A percentile compares a stretch with the other conserved stretches of the same genome.
Evolutionary conservation across 495 filamentous ascomycete genomes (phyloP).

Genomic region (Penicillium odoratum): DNA sequence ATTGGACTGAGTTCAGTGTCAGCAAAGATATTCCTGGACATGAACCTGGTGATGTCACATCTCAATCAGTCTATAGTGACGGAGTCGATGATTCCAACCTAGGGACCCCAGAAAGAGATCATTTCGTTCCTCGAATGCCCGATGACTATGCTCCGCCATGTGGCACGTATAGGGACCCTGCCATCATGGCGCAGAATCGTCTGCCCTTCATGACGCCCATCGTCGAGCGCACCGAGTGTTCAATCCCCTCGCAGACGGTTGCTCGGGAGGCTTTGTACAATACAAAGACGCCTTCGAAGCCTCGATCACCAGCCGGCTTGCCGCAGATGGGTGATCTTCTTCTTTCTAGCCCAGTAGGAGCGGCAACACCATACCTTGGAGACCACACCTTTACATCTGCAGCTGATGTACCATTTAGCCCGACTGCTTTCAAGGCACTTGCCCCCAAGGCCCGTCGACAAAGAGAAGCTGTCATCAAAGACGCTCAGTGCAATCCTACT

Average conservation of each 20-base stretch:
- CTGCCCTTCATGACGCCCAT: slow-evolving; percentile 99
- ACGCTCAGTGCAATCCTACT: slow-evolving; percentile 83
- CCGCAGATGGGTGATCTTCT: slow-evolving; percentile 36
- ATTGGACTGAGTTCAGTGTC: slow-evolving; percentile 84
- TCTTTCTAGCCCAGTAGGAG: slow-evolving; percentile 32
- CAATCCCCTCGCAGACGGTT: slow-evolving; percentile 58
- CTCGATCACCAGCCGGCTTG: slow-evolving; percentile 9
- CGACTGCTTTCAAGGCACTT: slow-evolving; percentile 49
- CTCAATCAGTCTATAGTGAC: slow-evolving; percentile 35
- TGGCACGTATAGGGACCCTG: slow-evolving; percentile 73
- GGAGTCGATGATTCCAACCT: slow-evolving; percentile 15
- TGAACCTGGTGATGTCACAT: slow-evolving; percentile 25
- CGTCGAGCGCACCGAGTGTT: slow-evolving; percentile 89
- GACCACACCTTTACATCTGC: slow-evolving; percentile 35
- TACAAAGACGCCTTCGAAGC: slow-evolving; percentile 73
- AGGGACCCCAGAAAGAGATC: slow-evolving; percentile 40
- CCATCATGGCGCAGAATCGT: slow-evolving; percentile 76
- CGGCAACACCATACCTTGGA: slow-evolving; percentile 29
- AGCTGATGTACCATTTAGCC: slow-evolving; percentile 42
- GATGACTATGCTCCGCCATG: slow-evolving; percentile 79
- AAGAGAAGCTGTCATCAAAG: slow-evolving; percentile 69
- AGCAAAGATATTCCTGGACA: slow-evolving; percentile 66
- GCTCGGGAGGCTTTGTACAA: slow-evolving; percentile 56
- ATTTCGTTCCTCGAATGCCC: slow-evolving; percentile 69
- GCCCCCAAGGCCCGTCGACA: slow-evolving; percentile 24